phyloP scores from a whole-genome alignment of 2,329 filamentous ascomycete species.

The Ceratocystis ficicola region DNA sequence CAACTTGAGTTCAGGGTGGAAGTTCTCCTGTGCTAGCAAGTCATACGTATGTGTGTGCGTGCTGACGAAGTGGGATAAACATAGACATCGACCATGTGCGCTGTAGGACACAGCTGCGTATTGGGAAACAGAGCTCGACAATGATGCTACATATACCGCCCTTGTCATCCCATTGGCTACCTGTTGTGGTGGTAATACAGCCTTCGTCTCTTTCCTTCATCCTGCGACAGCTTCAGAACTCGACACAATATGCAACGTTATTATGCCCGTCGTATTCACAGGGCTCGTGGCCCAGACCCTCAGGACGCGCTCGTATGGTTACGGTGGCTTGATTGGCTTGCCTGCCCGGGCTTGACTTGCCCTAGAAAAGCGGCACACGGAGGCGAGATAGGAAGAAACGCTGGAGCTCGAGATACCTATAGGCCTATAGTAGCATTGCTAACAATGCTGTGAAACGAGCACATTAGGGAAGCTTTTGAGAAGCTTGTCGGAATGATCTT shows the following conservation, averaged over 20 bases:
- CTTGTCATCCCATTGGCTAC: slow-evolving; percentile 4
- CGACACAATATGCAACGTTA: neutral
- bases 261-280: neutral
- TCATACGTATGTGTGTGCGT: neutral
- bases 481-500: too few species aligned
- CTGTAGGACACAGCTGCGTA: neutral
- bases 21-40: neutral
- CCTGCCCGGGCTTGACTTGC: neutral
- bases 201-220: neutral
- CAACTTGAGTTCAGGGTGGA: neutral
- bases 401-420: neutral
- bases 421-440: slow-evolving; percentile 5
- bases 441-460: neutral
- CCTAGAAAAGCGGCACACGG: neutral
- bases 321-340: neutral
- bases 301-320: neutral
- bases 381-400: neutral
- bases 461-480: neutral
- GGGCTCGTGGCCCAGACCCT: neutral
- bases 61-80: neutral
- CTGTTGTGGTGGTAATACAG: neutral
- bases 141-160: too few species aligned
- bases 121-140: too few species aligned
- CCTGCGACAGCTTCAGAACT: too few species aligned
- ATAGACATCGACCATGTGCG: neutral